Base-by-base conservation (phyloP, 2,329 filamentous ascomycete species). In the Plenodomus biglobosus region DNA sequence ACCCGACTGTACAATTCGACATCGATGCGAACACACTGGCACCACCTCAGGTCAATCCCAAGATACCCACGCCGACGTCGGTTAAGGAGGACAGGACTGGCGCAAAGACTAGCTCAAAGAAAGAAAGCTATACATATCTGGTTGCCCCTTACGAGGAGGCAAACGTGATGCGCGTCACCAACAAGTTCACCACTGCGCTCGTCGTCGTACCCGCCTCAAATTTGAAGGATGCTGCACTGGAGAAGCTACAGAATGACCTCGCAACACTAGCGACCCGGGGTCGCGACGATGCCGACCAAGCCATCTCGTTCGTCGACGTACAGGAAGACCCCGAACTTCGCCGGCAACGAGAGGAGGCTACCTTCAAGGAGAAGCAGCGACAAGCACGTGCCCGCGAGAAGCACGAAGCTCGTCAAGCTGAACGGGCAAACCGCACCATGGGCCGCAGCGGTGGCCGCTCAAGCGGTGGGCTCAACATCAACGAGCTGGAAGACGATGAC, bases 51-150 rank as follows among this genome's bases (percentile, higher is more conserved):
- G 56, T 70, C 44, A 76, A 78, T 55, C 75, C 78, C 15, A 59
- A 70, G 48, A 76, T 77, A 54, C 76, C 79, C 20, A 78, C 77
- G 8, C 78, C 78, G 1, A 75, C 73, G 20, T 71, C 69, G 32
- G 58, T 70, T 30, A 57, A 47, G 19, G 43, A 50, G 18, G 52
- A 53, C 36, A 50, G 24, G 39, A 50, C 38, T 17, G 53, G 51
- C 35, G 37, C 36, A 15, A 62, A 64, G 42, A 42, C 46, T n/a
- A 24, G 22, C 5, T 24, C 11, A 57, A 52, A 34, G 2, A 81
- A 86, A 52, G 88, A 92, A 60, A 83, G 85, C 6, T 87, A 89
- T 69, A 88, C 86, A 60, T 92, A 92, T 63, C 82, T 89, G 7
- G 85, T 85, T 2, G 85, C 86, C 1, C 87, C 88, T 1, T 84